A percentile compares a stretch with the other conserved stretches of the same genome.
Evolutionary conservation across 179 eudicot genomes (phyloP).

Genomic region (Carnegiea gigantea): DNA sequence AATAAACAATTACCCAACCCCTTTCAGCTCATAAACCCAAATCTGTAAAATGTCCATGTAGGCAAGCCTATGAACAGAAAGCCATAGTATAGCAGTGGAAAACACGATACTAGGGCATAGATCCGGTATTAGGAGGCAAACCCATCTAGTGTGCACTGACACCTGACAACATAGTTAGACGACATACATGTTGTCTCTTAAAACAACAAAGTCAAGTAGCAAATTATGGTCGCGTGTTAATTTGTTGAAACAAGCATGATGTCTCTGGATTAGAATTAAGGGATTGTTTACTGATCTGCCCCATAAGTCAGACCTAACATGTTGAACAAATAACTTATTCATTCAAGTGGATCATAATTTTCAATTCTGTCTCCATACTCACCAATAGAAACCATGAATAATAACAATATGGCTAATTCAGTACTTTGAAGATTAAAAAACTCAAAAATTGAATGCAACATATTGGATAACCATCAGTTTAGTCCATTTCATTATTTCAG

Average conservation of each 20-base stretch:
- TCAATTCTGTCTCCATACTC: too few species aligned
- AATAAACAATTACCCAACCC: conserved; percentile 2
- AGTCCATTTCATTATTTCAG: neutral
- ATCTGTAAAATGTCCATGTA: neutral
- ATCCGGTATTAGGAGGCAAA: neutral
- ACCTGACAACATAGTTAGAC: neutral
- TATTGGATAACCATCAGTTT: conserved; percentile 2
- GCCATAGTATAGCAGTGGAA: neutral
- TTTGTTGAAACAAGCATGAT: too few species aligned
- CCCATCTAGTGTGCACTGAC: neutral
- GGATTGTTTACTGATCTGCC: neutral
- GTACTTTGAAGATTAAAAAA: neutral
- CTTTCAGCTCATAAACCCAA: neutral
- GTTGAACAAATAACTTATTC: neutral
- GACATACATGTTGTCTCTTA: neutral
- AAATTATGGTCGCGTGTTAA: neutral
- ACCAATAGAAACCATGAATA: too few species aligned
- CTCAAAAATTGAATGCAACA: neutral
- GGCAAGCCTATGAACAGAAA: neutral
- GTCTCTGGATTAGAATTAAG: too few species aligned
- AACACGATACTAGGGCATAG: neutral
- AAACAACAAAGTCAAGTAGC: neutral
- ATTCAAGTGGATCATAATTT: too few species aligned
- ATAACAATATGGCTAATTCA: neutral
- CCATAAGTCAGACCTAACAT: neutral